Percentiles rank a stretch among this genome's conserved stretches.
Evolutionary conservation across 257 asterid genomes (phyloP).

Genomic region (Primulina eburnea): DNA sequence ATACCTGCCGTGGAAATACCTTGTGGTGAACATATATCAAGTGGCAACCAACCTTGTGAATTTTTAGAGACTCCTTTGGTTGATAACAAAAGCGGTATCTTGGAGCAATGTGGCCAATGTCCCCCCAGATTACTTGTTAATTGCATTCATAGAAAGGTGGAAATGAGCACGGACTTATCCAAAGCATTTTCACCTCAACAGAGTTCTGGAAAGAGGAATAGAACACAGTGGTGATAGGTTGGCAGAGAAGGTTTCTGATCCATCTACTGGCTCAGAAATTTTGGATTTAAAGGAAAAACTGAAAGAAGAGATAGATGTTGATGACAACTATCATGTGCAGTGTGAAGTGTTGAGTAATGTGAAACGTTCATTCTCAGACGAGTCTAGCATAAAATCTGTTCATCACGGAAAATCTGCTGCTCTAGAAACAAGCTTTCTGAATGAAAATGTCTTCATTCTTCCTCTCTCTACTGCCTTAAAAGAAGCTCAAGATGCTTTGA

Average conservation of each 20-base stretch:
- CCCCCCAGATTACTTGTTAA: conserved; percentile 22
- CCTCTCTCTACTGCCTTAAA: conserved; percentile 40
- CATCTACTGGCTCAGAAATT: conserved; percentile 29
- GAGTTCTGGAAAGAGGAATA: conserved; percentile 29
- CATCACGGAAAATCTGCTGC: conserved; percentile 29
- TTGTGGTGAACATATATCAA: conserved; percentile 4
- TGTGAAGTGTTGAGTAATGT: conserved; percentile 28
- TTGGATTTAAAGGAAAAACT: conserved; percentile 31
- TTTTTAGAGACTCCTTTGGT: conserved; percentile 23
- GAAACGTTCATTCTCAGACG: conserved; percentile 29
- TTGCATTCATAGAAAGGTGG: conserved; percentile 23
- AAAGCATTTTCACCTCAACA: conserved; percentile 22
- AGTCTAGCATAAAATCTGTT: conserved; percentile 33
- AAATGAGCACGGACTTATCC: conserved; percentile 22
- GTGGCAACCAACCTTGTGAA: conserved; percentile 20
- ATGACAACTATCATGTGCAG: conserved; percentile 27
- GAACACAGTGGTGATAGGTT: conserved; percentile 23
- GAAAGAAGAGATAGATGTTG: conserved; percentile 31
- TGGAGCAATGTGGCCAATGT: conserved; percentile 23
- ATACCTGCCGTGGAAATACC: conserved; percentile 20
- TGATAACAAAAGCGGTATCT: conserved; percentile 23
- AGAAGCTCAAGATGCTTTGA: conserved; percentile 64
- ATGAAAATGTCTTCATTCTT: conserved; percentile 39
- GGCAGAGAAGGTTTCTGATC: conserved; percentile 29
- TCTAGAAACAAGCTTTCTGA: conserved; percentile 34